Percentiles rank a stretch among this genome's conserved stretches.
These are phyloP conservation scores for Penicillium griseofulvum DNA, from an alignment of 2,329 filamentous ascomycete genomes.

Conservation along the genomic window DNA sequence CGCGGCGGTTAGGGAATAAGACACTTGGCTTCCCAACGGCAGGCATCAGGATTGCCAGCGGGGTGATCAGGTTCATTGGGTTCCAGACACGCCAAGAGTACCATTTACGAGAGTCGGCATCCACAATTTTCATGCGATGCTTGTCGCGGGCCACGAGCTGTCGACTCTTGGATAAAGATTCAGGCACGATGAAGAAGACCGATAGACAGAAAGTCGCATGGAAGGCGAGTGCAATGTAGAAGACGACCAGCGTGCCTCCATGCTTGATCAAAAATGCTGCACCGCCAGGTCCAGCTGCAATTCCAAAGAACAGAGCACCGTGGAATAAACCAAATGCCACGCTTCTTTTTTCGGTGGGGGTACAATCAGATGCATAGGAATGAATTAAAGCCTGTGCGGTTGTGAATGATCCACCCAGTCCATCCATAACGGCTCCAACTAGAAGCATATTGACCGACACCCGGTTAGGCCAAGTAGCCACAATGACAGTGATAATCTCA, in stretches of 20 bases:
- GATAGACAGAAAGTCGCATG: conserved; percentile 73
- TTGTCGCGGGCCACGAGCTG: conserved; percentile 70
- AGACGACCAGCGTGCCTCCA: conserved; percentile 73
- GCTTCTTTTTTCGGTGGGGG: conserved; percentile 71
- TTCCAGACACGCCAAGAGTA: conserved; percentile 37
- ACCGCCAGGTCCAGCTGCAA: conserved; percentile 80
- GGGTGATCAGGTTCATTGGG: conserved; percentile 67
- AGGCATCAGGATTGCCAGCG: conserved; percentile 75
- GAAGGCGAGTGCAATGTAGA: conserved; percentile 74
- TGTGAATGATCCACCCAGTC: conserved; percentile 84
- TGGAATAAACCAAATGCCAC: conserved; percentile 89
- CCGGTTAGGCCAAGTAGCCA: conserved; percentile 69
- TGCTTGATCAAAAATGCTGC: conserved; percentile 75
- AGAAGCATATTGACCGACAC: conserved; percentile 78
- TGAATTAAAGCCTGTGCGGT: conserved; percentile 74
- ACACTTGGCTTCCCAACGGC: conserved; percentile 39
- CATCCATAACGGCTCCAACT: conserved; percentile 74
- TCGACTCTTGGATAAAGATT: conserved; percentile 74
- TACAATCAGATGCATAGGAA: conserved; percentile 88
- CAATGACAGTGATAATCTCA: conserved; percentile 75
- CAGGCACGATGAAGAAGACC: conserved; percentile 70
- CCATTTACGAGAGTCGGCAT: conserved; percentile 32
- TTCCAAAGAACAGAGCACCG: conserved; percentile 81
- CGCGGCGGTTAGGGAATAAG: conserved; percentile 50
- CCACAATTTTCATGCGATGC: conserved; percentile 47